Conservation (phyloP, 345 rosid genomes). For the Acer negundo region DNA sequence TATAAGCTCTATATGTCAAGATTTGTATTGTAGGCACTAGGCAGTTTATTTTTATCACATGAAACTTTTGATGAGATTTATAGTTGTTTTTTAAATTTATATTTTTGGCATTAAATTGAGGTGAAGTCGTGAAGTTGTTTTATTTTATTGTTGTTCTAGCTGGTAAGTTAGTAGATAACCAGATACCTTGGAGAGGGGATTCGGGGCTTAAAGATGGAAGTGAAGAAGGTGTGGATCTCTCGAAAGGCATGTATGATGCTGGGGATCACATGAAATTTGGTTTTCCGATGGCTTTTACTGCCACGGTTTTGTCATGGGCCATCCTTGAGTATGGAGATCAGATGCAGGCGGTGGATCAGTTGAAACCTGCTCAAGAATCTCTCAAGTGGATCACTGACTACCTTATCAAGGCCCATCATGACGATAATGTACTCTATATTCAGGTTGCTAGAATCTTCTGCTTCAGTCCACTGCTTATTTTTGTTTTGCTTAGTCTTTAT, state of each 20-base stretch:
- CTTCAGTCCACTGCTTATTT: conserved; percentile 1
- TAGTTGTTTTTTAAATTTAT: too few species aligned
- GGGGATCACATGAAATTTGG: conserved; percentile 97
- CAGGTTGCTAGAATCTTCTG: conserved; percentile 56
- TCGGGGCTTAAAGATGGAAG: conserved; percentile 83
- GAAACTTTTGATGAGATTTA: too few species aligned
- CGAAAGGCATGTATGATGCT: conserved; percentile 91
- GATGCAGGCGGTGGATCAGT: conserved; percentile 66
- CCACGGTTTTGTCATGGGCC: conserved; percentile 85
- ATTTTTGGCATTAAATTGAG: too few species aligned
- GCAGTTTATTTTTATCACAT: too few species aligned
- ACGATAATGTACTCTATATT: conserved; percentile 66
- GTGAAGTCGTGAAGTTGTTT: background rate
- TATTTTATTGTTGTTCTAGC: conserved; percentile 43
- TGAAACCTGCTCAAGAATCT: conserved; percentile 65
- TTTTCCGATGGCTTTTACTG: conserved; percentile 93
- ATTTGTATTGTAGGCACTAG: too few species aligned
- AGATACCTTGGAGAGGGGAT: conserved; percentile 91
- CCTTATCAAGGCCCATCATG: conserved; percentile 77
- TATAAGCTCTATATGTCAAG: too few species aligned
- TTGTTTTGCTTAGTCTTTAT: background rate
- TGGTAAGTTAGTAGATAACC: conserved; percentile 65
- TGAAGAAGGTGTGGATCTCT: conserved; percentile 58
- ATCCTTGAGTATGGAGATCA: conserved; percentile 98
- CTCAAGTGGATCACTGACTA: conserved; percentile 92